Base-by-base conservation (phyloP, 352 stramenopile species). In the Peronospora tabacina region DNA sequence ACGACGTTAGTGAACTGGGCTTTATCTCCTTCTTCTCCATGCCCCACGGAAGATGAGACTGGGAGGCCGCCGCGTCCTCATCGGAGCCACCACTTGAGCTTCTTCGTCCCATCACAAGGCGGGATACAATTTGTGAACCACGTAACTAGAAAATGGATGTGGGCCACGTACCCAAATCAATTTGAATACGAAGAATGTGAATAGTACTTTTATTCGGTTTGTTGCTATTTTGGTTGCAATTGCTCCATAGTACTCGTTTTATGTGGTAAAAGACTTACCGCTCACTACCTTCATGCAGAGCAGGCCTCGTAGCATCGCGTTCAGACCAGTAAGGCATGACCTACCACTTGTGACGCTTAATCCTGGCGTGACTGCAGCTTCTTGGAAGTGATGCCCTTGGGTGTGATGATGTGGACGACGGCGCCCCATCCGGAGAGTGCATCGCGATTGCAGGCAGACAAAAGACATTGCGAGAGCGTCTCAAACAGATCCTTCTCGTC, bases 381-480 rank as follows among this genome's bases (percentile, higher is more conserved):
- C 63, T 88, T 87, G 28, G 81, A 87, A 17, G 67, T 87, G 53
- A 91, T 82, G 37, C 81, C 81, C 59, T 91, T 85, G 29, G 74
- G 64, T 58, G 81, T 91, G 57, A 99, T 97, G 63, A 99, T 98
- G 82, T 99, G 94, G 30, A 99, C 97, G 19, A 98, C 82, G 29
- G 78, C 96, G 32, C 97, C 97, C 97, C 96, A 99, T 40, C 97
- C 97, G 39, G 90, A 97, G 19, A 99, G 72, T 8, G 96, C 94
- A 79, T 99, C 97, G 26, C 97, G 82, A 82, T 99, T 98, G 62
- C 98, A 96, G 49, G 91, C 94, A 16, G 95, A 93, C 52, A 99
- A 79, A 54, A 99, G 71, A 49, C 87, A 97, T 78, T 99, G 97
- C 22, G 94, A 96, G 30, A 99, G 76, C 19, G 95, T 98, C 72